Percentiles rank a stretch among this genome's conserved stretches.
Evolutionary conservation across 2,329 filamentous ascomycete genomes (phyloP).

Genomic region (Cryoendolithus antarcticus): DNA sequence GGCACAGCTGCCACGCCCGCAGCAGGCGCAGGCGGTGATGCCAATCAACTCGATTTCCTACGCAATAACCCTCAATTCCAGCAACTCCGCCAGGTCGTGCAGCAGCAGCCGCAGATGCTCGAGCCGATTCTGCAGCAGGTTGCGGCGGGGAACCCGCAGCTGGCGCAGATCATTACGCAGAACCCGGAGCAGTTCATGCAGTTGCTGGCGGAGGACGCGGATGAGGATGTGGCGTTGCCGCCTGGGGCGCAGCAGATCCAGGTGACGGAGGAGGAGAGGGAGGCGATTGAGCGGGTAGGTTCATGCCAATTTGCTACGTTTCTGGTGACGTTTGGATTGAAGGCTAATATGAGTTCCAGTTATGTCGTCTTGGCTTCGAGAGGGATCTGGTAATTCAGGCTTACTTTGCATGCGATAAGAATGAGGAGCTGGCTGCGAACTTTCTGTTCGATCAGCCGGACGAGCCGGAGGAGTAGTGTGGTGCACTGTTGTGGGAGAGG

Average conservation of each 20-base stretch:
- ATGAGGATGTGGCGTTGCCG: slow-evolving; percentile 70
- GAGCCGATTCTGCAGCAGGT: slow-evolving; percentile 97
- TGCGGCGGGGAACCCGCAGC: slow-evolving; percentile 83
- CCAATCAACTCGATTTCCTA: slow-evolving; percentile 73
- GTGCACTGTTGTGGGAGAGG: too few species aligned
- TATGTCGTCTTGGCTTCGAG: slow-evolving; percentile 87
- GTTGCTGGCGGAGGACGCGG: slow-evolving; percentile 73
- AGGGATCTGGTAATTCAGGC: slow-evolving; percentile 91
- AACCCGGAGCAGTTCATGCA: slow-evolving; percentile 90
- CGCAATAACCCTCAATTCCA: slow-evolving; percentile 96
- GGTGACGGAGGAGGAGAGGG: slow-evolving; percentile 90
- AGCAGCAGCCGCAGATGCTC: slow-evolving; percentile 96
- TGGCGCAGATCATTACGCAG: slow-evolving; percentile 81
- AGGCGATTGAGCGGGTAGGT: slow-evolving; percentile 87
- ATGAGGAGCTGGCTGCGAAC: slow-evolving; percentile 95
- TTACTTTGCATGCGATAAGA: slow-evolving; percentile 99
- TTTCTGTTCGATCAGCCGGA: slow-evolving; percentile 96
- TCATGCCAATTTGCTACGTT: background rate
- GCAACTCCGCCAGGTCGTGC: slow-evolving; percentile 90
- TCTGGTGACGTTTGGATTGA: too few species aligned
- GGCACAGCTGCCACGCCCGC: slow-evolving; percentile 29
- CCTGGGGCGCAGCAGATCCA: slow-evolving; percentile 80
- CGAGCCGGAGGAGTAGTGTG: slow-evolving; percentile 36
- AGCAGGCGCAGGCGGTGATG: slow-evolving; percentile 40
- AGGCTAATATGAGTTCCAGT: too few species aligned